Evolutionary conservation across 1,284 basidiomycete species (phyloP), one percentile per base, ranked within the genome.

Genomic region (Irpex sp.): DNA sequence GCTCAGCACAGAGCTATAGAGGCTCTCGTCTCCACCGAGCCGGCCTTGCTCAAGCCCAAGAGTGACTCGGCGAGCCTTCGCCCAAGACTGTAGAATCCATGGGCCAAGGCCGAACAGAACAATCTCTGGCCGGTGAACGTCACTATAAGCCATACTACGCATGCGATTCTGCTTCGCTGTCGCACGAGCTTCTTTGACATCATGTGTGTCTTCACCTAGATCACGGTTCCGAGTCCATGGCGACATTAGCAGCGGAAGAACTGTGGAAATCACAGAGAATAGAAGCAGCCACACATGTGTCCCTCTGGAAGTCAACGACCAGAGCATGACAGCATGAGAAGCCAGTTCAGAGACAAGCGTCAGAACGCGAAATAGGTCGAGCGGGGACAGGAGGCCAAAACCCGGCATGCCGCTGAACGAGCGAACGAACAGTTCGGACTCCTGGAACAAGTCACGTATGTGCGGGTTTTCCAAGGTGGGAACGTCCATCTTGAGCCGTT

Each of bases 61-160:
- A 56, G 86, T 81, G 36, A 83, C 74, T 69, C 79, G 84, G 68
- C 88, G 77, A 4, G 89, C 85, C 39, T 72, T 78, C 2, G 87
- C 82, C 92, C 92, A 94, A 1, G 84, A 84, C 60, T 83, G 79
- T 62, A 94, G 76, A 62, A 94, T 87, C 92, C 92, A 94, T 37
- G 89, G 87, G 17, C 86, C 87, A 8, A 94, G 80, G 5, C 90
- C 90, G 71, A 94, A 95, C 5, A 94, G 78, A 46, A 88, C 80
- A 17, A 94, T 82, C 73, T 95, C 92, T 26, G 89, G 86, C 31
- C 90, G 85, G 71, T 90, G 84, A 0, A 76, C 70, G 53, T 90
- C 89, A 68, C 84, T 89, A 69, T 88, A 83, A 0, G 86, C 90
- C 53, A 93, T 76, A 67, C 81, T 83, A 9, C 89, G 85, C 81